Evolutionary conservation across 352 stramenopile species (phyloP).

Genomic region (Phytophthora vignae): DNA sequence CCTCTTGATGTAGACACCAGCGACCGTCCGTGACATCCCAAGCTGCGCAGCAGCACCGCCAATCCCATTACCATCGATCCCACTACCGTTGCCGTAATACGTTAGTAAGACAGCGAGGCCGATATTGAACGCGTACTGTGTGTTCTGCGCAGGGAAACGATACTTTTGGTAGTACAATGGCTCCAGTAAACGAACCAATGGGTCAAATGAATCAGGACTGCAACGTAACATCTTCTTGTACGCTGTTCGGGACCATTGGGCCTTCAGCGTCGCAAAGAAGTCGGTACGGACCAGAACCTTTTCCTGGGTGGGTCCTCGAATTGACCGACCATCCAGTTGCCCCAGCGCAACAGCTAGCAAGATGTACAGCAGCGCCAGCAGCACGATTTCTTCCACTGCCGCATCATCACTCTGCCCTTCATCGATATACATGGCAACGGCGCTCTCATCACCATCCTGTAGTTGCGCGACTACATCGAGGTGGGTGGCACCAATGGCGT

Average conservation of each 20-base stretch:
- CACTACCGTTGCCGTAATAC: neutral
- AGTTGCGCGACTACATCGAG: neutral
- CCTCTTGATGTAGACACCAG: slow-evolving; percentile 13
- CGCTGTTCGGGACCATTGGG: neutral
- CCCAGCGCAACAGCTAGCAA: neutral
- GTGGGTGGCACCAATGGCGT: neutral
- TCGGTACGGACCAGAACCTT: neutral
- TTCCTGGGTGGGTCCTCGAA: neutral
- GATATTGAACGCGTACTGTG: slow-evolving; percentile 1
- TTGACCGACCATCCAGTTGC: neutral
- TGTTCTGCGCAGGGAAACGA: neutral
- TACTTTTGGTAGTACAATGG: neutral
- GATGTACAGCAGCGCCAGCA: neutral
- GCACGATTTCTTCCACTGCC: neutral
- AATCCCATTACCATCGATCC: neutral
- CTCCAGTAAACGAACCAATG: neutral
- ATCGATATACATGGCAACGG: neutral
- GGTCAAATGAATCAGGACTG: neutral
- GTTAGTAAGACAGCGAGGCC: neutral
- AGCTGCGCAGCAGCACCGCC: neutral
- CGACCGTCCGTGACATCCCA: neutral
- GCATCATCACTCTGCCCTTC: neutral
- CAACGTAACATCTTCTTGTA: neutral
- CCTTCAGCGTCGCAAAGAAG: neutral
- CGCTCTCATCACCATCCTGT: neutral